Base-by-base conservation (phyloP, 208 protist genomes). In the Acanthamoeba castellanii region DNA sequence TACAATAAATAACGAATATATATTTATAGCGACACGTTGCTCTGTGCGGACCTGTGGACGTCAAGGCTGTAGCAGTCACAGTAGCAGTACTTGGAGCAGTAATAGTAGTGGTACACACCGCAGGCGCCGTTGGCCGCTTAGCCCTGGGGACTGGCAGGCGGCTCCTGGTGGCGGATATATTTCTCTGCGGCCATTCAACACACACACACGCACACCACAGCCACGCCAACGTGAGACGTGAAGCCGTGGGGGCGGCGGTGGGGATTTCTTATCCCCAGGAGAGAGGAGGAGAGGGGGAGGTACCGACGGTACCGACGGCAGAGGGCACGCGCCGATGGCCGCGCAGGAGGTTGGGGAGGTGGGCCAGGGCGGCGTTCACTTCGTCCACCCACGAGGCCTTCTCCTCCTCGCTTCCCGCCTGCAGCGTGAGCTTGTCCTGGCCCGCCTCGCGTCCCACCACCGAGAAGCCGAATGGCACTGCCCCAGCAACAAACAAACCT, bases 131-230 rank as follows among this genome's bases (percentile, higher is more conserved):
- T 8, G 61, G 61, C 25, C 8, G 61, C 6, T n/a, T n/a, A 68
- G 61, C 61, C 22, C 25, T 68, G 61, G 22, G 61, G 61, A 30
- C 61, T 68, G 22, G 61, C 61, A 8, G 61, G 61, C 16, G 61
- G 61, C 61, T 68, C 61, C 61, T 68, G 61, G 61, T 68, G 61
- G 61, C 61, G 61, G 25, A 68, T 68, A 20, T 68, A 68, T n/a
- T 68, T 68, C 25, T 68, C 61, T 68, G 61, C 22, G 13, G 25
- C 14, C 61, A 30, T 61, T 61, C 55, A 22, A 61, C 11, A 13
- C 11, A 25, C 16, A 22, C 20, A 8, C 6, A 13, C 11, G 1
- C 11, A 61, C 20, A 61, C 11, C 1, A 61, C 20, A 13, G 20
- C 6, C 11, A 61, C 55, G 20, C 11, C 16, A 61, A 61, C 11